Base-by-base conservation (phyloP, 768 basidiomycete species). In the Naganishia kalamii region DNA sequence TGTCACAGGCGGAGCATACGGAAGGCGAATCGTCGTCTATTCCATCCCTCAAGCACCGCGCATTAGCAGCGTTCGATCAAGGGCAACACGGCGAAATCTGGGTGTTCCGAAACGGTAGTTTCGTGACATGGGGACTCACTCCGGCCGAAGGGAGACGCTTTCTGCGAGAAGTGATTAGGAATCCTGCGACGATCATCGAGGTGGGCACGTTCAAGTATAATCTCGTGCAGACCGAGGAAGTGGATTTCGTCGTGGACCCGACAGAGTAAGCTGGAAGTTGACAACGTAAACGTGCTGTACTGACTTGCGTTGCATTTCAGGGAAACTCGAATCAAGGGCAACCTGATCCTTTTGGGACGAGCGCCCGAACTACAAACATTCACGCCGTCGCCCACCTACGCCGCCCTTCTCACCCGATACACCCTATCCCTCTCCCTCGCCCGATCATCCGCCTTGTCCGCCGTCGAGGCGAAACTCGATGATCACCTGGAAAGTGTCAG, bases 171-270 rank as follows among this genome's bases (percentile, higher is more conserved):
- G 82, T 92, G 32, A 79, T 79, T 19, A 80, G 90, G 49, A 77
- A 65, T 33, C 51, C 78, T 41, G 81, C 79, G 25, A 81, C 82
- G 1, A 82, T 81, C 1, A 83, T 86, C 29, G 85, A 90, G 74
- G 80, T 91, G 10, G 84, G 82, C 3, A 81, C 84, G 3, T 80
- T 92, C 61, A 81, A 75, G 29, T 87, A 87, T 60, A 80, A 84
- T 19, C 92, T 92, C 80, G 71, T 76, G 44, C 74, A 77, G 49
- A 88, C 88, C 13, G 92, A 92, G 72, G 92, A 92, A 71, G 82
- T 96, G 54, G 92, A 96, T 74, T 94, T 92, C 77, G 89, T 92
- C 13, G 86, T 88, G 29, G 92, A 96, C 78, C 89, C 89, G 40
- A 87, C 81, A 60, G 90, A 93, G 92, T 94, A 79, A 74, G 85